A percentile compares a stretch with the other conserved stretches of the same genome.
These are phyloP conservation scores for Elsinoe batatas DNA, from an alignment of 2,329 filamentous ascomycete genomes.

Conservation along the genomic window DNA sequence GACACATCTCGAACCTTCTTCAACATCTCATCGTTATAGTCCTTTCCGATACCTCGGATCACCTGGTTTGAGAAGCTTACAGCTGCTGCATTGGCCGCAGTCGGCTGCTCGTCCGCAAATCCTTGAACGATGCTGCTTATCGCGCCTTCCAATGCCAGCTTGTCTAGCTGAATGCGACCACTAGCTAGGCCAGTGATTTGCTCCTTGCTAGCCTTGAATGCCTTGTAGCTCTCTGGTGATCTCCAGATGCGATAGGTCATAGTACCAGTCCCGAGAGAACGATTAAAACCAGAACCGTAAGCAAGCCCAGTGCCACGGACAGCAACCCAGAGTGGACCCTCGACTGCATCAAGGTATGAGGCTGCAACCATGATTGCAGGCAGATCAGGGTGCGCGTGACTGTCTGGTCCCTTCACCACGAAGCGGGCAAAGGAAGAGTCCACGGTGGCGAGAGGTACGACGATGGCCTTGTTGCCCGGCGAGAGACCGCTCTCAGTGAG, in stretches of 20 bases:
- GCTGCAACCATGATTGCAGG: constrained; percentile 81
- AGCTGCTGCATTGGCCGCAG: constrained; percentile 69
- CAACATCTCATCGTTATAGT: constrained; percentile 70
- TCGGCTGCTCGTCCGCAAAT: constrained; percentile 81
- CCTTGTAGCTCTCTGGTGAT: constrained; percentile 79
- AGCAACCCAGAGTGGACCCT: constrained; percentile 88
- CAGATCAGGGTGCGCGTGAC: constrained; percentile 65
- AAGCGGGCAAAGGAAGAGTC: constrained; percentile 84
- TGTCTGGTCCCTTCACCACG: constrained; percentile 62
- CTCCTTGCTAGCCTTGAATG: constrained; percentile 65
- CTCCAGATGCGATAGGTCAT: constrained; percentile 82
- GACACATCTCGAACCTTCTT: constrained; percentile 66
- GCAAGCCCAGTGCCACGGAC: constrained; percentile 89
- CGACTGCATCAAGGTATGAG: constrained; percentile 83
- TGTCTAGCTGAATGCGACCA: constrained; percentile 63
- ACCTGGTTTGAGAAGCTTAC: constrained; percentile 77
- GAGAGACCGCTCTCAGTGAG: constrained; percentile 64
- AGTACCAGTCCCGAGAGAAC: constrained; percentile 68
- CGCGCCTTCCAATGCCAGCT: constrained; percentile 75
- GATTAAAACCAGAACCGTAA: constrained; percentile 73
- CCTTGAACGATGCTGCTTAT: constrained; percentile 79
- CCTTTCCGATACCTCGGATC: constrained; percentile 61
- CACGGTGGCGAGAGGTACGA: constrained; percentile 84
- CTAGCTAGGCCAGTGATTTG: constrained; percentile 66
- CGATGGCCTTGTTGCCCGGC: constrained; percentile 64